Evolutionary conservation across 2,329 filamentous ascomycete species (phyloP).

Genomic region (Fusarium sp.): DNA sequence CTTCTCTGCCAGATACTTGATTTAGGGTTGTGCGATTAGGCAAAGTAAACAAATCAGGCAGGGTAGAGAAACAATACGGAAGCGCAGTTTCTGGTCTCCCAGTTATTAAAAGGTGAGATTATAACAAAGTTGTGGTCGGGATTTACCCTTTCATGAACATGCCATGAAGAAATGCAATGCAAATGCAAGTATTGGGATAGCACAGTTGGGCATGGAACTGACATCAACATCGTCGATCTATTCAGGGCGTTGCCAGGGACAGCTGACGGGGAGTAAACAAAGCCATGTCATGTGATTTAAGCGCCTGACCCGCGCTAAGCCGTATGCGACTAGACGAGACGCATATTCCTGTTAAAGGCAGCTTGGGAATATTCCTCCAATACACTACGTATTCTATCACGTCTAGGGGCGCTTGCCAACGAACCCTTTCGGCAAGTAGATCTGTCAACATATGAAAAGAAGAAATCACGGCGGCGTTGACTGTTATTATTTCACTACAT

Average conservation of each 20-base stretch:
- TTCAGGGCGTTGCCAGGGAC: conserved; percentile 42
- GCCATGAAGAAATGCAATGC: conserved; percentile 39
- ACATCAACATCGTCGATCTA: conserved; percentile 33
- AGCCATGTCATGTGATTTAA: conserved; percentile 35
- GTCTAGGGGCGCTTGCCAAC: conserved; percentile 2
- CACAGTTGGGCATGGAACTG: conserved; percentile 20
- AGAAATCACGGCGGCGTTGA: not conserved
- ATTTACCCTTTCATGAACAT: conserved; percentile 39
- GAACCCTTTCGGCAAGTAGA: not conserved
- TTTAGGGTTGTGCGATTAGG: conserved; percentile 18
- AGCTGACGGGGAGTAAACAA: conserved; percentile 43
- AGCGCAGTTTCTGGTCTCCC: not conserved
- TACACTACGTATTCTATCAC: not conserved
- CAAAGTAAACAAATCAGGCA: conserved; percentile 40
- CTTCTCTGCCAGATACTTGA: conserved; percentile 13
- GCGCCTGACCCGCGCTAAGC: conserved; percentile 12
- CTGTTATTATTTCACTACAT: not conserved
- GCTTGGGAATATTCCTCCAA: conserved; percentile 1
- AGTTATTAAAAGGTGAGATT: conserved; percentile 25
- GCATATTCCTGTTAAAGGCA: conserved; percentile 7
- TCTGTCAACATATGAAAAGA: not conserved
- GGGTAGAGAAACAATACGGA: conserved; percentile 3
- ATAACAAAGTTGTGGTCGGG: conserved; percentile 37
- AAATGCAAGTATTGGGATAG: conserved; percentile 33
- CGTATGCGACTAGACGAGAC: conserved; percentile 19